phyloP scores from a whole-genome alignment of 805 yeast species.

The Ogataea glucozyma region DNA sequence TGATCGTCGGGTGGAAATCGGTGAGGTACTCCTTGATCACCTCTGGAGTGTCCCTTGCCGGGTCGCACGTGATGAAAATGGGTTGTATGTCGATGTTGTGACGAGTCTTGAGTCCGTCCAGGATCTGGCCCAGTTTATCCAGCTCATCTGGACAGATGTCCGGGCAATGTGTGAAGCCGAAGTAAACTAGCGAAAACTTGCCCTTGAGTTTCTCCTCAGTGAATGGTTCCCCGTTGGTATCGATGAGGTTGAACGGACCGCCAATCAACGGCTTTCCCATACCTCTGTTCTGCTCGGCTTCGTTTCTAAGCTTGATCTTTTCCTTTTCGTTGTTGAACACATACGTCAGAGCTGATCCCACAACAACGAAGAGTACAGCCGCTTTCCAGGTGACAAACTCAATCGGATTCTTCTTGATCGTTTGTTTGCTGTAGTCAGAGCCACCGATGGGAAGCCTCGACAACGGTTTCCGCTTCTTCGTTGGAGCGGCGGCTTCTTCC shows the following conservation, averaged over 20 bases:
- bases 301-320: slow-evolving; percentile 69
- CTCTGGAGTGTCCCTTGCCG: slow-evolving; percentile 89
- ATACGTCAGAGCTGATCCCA: slow-evolving; percentile 72
- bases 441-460: slow-evolving; percentile 82
- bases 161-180: slow-evolving; percentile 97
- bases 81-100: slow-evolving; percentile 72
- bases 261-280: slow-evolving; percentile 92
- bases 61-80: slow-evolving; percentile 93
- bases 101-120: slow-evolving; percentile 55
- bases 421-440: slow-evolving; percentile 33
- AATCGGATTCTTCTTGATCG: slow-evolving; percentile 41
- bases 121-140: slow-evolving; percentile 81
- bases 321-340: slow-evolving; percentile 77
- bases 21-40: slow-evolving; percentile 76
- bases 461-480: slow-evolving; percentile 54
- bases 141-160: slow-evolving; percentile 98
- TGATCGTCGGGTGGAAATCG: slow-evolving; percentile 87
- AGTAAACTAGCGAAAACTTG: slow-evolving; percentile 82
- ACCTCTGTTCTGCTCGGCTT: slow-evolving; percentile 83
- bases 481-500: too few species aligned
- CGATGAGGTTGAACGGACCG: slow-evolving; percentile 78
- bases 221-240: slow-evolving; percentile 68
- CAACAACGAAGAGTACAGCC: slow-evolving; percentile 59
- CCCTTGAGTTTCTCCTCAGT: slow-evolving; percentile 77
- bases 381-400: slow-evolving; percentile 89